phyloP scores from a whole-genome alignment of 108 stramenopile species.

The Nannochloropsis salina region DNA sequence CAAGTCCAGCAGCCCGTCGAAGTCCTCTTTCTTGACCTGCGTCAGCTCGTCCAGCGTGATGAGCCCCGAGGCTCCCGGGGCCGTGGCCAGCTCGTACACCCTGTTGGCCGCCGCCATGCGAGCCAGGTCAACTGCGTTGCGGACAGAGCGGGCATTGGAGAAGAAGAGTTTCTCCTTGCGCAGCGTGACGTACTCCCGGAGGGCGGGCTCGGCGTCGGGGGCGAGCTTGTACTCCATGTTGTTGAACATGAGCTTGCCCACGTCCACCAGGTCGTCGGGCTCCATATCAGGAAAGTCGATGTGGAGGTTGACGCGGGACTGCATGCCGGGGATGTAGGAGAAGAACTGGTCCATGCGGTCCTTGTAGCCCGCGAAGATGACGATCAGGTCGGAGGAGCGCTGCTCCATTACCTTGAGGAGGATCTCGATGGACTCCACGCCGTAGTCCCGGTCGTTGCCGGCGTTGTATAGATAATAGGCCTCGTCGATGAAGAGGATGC shows the following conservation, averaged over 20 bases:
- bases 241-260: slow-evolving; percentile 79
- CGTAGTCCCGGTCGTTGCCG: slow-evolving; percentile 95
- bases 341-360: slow-evolving; percentile 98
- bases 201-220: slow-evolving; percentile 60
- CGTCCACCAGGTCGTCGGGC: slow-evolving; percentile 84
- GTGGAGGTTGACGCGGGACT: slow-evolving; percentile 96
- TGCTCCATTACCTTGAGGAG: slow-evolving; percentile 97
- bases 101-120: slow-evolving; percentile 63
- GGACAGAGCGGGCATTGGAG: slow-evolving; percentile 95
- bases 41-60: not conserved
- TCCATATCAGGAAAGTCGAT: slow-evolving; percentile 97
- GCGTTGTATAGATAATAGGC: slow-evolving; percentile 98
- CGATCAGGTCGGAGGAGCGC: slow-evolving; percentile 92
- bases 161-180: slow-evolving; percentile 93
- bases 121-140: slow-evolving; percentile 96
- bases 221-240: slow-evolving; percentile 84
- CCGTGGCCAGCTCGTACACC: not conserved
- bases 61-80: not conserved
- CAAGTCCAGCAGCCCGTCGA: not conserved
- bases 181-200: slow-evolving; percentile 80
- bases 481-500: slow-evolving; percentile 92
- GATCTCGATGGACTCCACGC: slow-evolving; percentile 97
- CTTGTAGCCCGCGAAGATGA: slow-evolving; percentile 95
- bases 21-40: slow-evolving; percentile 10
- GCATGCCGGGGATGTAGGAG: slow-evolving; percentile 97